Base-by-base conservation (phyloP, 2,329 filamentous ascomycete genomes). In the Exophiala sp. region DNA sequence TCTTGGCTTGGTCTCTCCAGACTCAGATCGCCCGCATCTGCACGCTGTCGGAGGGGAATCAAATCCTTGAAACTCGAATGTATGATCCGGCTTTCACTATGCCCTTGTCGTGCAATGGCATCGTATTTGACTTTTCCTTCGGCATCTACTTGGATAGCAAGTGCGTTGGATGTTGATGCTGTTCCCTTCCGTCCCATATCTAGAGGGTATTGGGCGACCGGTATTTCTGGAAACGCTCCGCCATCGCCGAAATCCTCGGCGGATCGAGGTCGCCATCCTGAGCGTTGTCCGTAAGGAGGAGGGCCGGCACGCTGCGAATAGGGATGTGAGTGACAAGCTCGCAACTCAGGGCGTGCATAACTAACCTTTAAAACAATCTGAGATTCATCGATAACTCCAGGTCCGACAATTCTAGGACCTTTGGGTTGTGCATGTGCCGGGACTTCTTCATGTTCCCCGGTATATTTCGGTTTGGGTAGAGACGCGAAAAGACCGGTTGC, bases 111-210 rank as follows among this genome's bases (percentile, higher is more conserved):
- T 44, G 91, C 91, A 64, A 98, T 95, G 46, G 90, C 89, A 67
- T 95, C 89, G 72, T 96, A 98, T 69, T 95, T 94, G 56, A 96
- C 86, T 65, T 94, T 95, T 38, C 93, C 93, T 58, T 95, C 85
- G 0, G 78, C 81, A 65, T 97, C 89, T 29, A 97, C 89, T 66
- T 95, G 87, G 24, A 97, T 78, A n/a, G 89, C 85, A 41, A 98
- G 78, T 48, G 93, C 90, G 70, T 95, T 97, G 59, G 83, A 93
- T 24, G 74, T 77, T 7, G 80, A 73, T 2, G 69, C 63, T 29
- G 78, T 77, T 51, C 73, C 73, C 69, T 95, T 94, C 62, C 84
- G 82, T 51, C 91, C 91, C 88, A 97, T 96, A 52, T 95, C 88
- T 43, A 95, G 79, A 9, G 93, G 93, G 65, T 97, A 98, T 65